Percentiles rank a stretch among this genome's conserved stretches.
Conservation (phyloP, 192 early-diverging fungal genomes). For the Rhizophagus sp. region DNA sequence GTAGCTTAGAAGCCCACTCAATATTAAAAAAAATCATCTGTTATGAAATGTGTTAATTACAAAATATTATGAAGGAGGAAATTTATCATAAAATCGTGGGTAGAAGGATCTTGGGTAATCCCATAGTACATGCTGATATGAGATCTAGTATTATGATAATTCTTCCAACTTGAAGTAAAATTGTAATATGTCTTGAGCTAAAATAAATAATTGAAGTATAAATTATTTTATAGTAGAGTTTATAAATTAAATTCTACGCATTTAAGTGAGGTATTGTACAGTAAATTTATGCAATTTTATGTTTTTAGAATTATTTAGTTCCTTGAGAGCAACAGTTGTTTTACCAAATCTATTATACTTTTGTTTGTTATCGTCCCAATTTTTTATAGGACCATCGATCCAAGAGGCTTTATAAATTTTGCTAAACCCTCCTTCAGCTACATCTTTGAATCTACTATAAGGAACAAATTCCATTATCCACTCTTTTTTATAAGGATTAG, state of each 20-base stretch:
- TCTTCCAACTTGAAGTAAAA: background rate
- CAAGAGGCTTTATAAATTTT: background rate
- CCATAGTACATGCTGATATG: background rate
- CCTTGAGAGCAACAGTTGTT: background rate
- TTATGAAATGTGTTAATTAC: background rate
- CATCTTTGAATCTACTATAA: background rate
- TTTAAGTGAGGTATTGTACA: too few species aligned
- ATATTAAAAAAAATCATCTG: background rate
- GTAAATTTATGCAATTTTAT: background rate
- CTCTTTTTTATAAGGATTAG: background rate
- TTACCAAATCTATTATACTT: background rate
- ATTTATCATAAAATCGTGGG: background rate
- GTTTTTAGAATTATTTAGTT: background rate
- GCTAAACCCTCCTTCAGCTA: background rate
- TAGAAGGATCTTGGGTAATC: background rate
- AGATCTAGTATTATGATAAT: too few species aligned
- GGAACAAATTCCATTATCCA: background rate
- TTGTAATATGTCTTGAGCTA: background rate
- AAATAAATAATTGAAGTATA: background rate
- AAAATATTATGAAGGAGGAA: too few species aligned
- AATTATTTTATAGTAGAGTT: too few species aligned
- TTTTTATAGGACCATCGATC: too few species aligned
- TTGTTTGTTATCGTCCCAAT: background rate
- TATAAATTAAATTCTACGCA: too few species aligned
- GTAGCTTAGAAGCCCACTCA: too few species aligned